These are phyloP conservation scores for Komagataella pastoris DNA, from an alignment of 805 yeast species.

Conservation along the genomic window DNA sequence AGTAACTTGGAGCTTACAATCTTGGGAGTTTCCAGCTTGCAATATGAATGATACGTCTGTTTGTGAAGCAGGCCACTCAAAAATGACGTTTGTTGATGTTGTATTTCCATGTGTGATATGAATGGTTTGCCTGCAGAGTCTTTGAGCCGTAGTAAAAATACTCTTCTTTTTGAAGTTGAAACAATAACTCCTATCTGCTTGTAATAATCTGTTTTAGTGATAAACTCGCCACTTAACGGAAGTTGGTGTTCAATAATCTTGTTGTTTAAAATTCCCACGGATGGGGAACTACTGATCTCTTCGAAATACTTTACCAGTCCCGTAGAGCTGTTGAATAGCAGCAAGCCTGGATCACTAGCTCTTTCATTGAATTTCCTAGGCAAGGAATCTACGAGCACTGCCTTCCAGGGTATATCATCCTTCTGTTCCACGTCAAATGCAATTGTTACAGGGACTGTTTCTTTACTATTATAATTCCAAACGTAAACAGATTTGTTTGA, in stretches of 20 bases:
- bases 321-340: slow-evolving; percentile 41
- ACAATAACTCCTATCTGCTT: slow-evolving; percentile 67
- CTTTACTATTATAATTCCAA: slow-evolving; percentile 58
- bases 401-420: slow-evolving; percentile 29
- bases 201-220: slow-evolving; percentile 42
- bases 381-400: slow-evolving; percentile 30
- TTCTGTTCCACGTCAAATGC: slow-evolving; percentile 29
- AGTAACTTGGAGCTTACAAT: slow-evolving; percentile 50
- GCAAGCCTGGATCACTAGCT: slow-evolving; percentile 52
- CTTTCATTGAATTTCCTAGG: slow-evolving; percentile 37
- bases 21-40: slow-evolving; percentile 11
- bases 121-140: slow-evolving; percentile 56
- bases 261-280: slow-evolving; percentile 38
- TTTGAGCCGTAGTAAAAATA: slow-evolving; percentile 45
- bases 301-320: slow-evolving; percentile 64
- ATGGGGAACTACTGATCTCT: slow-evolving; percentile 57
- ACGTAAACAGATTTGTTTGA: slow-evolving; percentile 40
- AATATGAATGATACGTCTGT: slow-evolving; percentile 13
- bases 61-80: slow-evolving; percentile 8
- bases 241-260: slow-evolving; percentile 20
- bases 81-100: slow-evolving; percentile 8
- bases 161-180: slow-evolving; percentile 59
- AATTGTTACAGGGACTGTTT: slow-evolving; percentile 41
- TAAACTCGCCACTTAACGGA: slow-evolving; percentile 37
- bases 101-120: slow-evolving; percentile 10